Evolutionary conservation across 495 filamentous ascomycete species (phyloP), one percentile per base, ranked within the genome.

Genomic region (Cetradonia linearis): DNA sequence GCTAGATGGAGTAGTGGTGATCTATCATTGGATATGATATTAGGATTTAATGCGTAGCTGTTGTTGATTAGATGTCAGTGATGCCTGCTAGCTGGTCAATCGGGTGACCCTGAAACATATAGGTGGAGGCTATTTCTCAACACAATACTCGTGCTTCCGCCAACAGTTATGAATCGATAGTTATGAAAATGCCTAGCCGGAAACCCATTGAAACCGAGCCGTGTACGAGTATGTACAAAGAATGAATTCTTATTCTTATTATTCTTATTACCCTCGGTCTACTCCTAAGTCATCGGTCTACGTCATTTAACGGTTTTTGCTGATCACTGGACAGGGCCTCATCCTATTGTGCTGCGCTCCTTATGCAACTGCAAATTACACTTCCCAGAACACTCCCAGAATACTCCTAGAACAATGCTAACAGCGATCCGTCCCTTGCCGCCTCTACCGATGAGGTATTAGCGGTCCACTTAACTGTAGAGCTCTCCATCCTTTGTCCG

Each of bases 401-500:
- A n/a, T n/a, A 10, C 16, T 33, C n/a, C 28, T 53, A 27, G 48
- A 13, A 18, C 16, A 27, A 11, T 33, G 28, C 27, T 16, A 30
- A 4, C 25, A 33, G 48, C 28, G 25, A 33, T 30, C 40, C 20
- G 20, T 13, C 42, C 48, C 27, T 33, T 31, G 28, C 28, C 48
- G 23, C 27, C 3, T 18, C 27, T 30, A 30, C 48, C 16, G 27
- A 33, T 23, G 28, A 52, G 16, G 18, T n/a, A 13, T 23, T 40
- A 27, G 49, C 53, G n/a, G 60, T 40, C 60, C 54, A 62, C 18
- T 53, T 33, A 30, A 50, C 25, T 10, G 31, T n/a, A 16, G 71
- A 67, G 10, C 77, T 65, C 28, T 74, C 72, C 58, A 74, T 78
- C 0, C 71, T 70, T 16, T 69, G 42, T 23, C 72, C 58, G 75